These are phyloP conservation scores for Fusarium pseudonygamai DNA, from an alignment of 2,329 filamentous ascomycete species.

Conservation along the genomic window DNA sequence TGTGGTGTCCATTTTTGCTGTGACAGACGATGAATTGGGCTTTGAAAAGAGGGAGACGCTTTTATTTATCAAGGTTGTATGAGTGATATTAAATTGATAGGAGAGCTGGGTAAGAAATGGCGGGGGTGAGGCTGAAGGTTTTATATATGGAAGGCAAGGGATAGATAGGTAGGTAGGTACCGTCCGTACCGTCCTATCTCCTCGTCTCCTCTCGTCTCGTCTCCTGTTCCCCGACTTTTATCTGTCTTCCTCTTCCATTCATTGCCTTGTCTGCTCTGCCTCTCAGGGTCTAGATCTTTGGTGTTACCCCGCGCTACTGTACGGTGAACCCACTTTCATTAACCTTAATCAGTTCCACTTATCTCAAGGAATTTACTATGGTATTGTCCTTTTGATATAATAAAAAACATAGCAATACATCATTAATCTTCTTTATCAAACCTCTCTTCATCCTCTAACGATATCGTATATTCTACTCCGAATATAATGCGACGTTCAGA, in stretches of 20 bases:
- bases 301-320: constrained; percentile 25
- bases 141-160: not conserved
- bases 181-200: not conserved
- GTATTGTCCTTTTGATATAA: not conserved
- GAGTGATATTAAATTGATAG: not conserved
- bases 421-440: not conserved
- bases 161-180: no score
- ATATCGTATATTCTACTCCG: no score
- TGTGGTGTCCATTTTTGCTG: constrained; percentile 35
- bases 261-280: not conserved
- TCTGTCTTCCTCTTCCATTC: not conserved
- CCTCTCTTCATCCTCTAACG: not conserved
- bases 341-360: constrained; percentile 24
- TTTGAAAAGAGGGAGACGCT: not conserved
- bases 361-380: not conserved
- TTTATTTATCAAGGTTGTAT: not conserved
- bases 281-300: constrained; percentile 24
- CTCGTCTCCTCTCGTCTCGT: not conserved
- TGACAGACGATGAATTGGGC: not conserved
- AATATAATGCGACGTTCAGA: not conserved
- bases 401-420: not conserved
- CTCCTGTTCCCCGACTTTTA: not conserved
- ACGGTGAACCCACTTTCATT: constrained; percentile 18
- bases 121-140: not conserved
- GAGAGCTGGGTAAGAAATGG: not conserved